Evolutionary conservation across 108 stramenopile species (phyloP), one percentile per base, ranked within the genome.

Genomic region (Skeletonema grethae): DNA sequence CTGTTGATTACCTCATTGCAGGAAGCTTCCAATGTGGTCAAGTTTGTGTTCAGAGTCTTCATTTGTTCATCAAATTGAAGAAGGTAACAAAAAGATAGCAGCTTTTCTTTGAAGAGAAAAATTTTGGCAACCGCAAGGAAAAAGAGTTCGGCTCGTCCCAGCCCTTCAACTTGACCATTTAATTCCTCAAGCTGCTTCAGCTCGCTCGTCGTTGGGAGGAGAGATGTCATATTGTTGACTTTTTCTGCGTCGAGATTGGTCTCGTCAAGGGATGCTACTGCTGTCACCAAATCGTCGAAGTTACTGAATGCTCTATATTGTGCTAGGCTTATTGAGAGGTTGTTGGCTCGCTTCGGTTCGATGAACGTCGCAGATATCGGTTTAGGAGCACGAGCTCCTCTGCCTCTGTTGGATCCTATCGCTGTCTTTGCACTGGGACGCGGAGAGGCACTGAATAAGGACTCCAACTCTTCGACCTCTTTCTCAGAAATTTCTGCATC

Each of bases 271-370:
- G 84, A 72, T 8, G 63, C 79, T 2, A 84, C 80, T 4, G 84
- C 79, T 0, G 77, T 35, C 18, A 64, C 50, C 12, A 82, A 55
- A 30, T 63, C 61, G 32, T 80, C 79, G 45, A 50, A 80, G 30
- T 13, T 70, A 7, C 50, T 13, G 25, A 74, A 78, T 9, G 64
- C 59, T 56, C 69, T 59, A 56, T 69, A 85, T 32, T 85, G 84
- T 6, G 84, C 84, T 7, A 85, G 63, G 2, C 69, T 62, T 30
- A 85, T 85, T 9, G 68, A 63, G 13, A 85, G 69, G 25, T 82
- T 85, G 32, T 85, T 75, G 6, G 77, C 76, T 61, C 84, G 57
- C 29, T 76, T 80, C 0, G 72, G 62, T 64, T 85, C 80, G n/a
- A 85, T 74, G 0, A 85, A 32, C 16, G 30, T 67, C 46, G 67